Percentiles rank a stretch among this genome's conserved stretches.
Conservation (phyloP, 352 stramenopile genomes). For the Albugo candida region DNA sequence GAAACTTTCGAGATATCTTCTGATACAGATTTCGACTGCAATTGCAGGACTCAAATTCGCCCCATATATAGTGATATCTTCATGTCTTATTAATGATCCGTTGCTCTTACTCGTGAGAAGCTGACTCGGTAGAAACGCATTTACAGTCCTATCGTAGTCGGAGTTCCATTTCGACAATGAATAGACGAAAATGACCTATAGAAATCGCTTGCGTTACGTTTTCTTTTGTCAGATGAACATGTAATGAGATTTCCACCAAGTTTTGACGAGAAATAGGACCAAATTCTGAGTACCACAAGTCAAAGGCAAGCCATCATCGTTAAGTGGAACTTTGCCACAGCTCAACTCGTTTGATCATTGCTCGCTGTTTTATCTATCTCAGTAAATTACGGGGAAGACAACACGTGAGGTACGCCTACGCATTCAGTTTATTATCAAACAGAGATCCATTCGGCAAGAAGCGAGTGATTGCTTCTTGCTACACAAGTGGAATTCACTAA, state of each 20-base stretch:
- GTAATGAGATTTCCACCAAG: slow-evolving; percentile 35
- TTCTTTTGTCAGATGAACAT: slow-evolving; percentile 18
- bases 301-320: slow-evolving; percentile 56
- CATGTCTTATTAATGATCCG: slow-evolving; percentile 30
- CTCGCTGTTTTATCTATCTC: slow-evolving; percentile 14
- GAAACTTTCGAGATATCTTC: slow-evolving; percentile 37
- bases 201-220: slow-evolving; percentile 10
- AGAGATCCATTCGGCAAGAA: too few relatives aligned
- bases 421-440: too few relatives aligned
- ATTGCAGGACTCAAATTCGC: slow-evolving; percentile 70
- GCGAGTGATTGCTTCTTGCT: too few relatives aligned
- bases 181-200: slow-evolving; percentile 15
- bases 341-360: slow-evolving; percentile 8
- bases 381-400: slow-evolving; percentile 31
- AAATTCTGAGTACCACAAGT: slow-evolving; percentile 65
- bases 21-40: slow-evolving; percentile 59
- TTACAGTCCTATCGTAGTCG: slow-evolving; percentile 15
- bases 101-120: neutral
- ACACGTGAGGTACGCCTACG: slow-evolving; percentile 30
- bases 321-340: slow-evolving; percentile 39
- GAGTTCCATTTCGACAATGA: slow-evolving; percentile 41
- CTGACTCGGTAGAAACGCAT: neutral
- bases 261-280: slow-evolving; percentile 52
- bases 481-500: too few relatives aligned
- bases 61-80: slow-evolving; percentile 55